Conservation (phyloP, 129 eudicot genomes). For the Escallonia herrerae region DNA sequence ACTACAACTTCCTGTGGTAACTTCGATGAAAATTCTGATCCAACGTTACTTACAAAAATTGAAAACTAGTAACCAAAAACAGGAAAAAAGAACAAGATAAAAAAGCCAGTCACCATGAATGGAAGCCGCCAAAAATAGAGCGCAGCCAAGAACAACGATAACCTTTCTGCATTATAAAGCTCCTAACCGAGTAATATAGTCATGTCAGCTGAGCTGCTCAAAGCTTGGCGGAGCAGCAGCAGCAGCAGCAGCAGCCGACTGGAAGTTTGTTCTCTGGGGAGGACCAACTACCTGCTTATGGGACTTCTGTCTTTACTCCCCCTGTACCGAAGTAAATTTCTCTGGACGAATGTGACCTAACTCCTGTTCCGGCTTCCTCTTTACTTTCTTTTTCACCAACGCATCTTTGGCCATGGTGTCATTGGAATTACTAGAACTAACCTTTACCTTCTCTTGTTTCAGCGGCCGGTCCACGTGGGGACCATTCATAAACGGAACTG, state of each 20-base stretch:
- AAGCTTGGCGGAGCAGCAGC: slow-evolving; percentile 1
- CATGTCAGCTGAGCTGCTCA: slow-evolving; percentile 11
- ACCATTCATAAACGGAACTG: slow-evolving; percentile 8
- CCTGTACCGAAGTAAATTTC: slow-evolving; percentile 30
- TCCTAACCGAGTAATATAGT: not conserved
- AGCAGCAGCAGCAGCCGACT: slow-evolving; percentile 22
- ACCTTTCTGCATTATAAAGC: not conserved
- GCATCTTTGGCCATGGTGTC: slow-evolving; percentile 21
- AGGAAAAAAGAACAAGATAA: not conserved
- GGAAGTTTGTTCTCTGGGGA: slow-evolving; percentile 20
- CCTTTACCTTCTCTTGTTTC: slow-evolving; percentile 68
- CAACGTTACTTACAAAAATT: no score
- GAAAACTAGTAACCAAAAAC: no score
- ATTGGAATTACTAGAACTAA: slow-evolving; percentile 24
- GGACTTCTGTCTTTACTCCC: slow-evolving; percentile 34
- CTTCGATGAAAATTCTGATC: not conserved
- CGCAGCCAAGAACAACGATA: not conserved
- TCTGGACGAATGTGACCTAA: slow-evolving; percentile 28
- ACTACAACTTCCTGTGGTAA: not conserved
- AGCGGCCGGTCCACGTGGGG: slow-evolving; percentile 24
- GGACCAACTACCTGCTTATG: slow-evolving; percentile 31
- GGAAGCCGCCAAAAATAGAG: not conserved
- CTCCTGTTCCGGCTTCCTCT: slow-evolving; percentile 45
- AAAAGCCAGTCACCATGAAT: not conserved
- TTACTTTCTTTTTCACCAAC: slow-evolving; percentile 54